A percentile compares a stretch with the other conserved stretches of the same genome.
phyloP scores from a whole-genome alignment of 106 monocot species.

The Allium cepa region DNA sequence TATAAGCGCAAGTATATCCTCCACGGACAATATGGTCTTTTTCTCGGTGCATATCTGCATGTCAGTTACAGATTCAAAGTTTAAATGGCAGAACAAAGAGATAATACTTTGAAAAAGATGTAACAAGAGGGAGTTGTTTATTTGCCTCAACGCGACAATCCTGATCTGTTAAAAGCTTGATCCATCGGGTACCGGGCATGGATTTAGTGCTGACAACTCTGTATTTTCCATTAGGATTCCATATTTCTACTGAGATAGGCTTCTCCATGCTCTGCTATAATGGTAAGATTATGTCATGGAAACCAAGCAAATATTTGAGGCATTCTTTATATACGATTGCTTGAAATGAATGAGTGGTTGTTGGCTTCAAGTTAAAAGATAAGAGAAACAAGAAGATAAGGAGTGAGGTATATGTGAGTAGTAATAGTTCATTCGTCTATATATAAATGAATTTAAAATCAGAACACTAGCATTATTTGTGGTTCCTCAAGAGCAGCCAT shows the following conservation, averaged over 20 bases:
- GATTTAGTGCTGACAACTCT: slow-evolving; percentile 96
- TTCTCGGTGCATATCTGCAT: slow-evolving; percentile 88
- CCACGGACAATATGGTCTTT: slow-evolving; percentile 91
- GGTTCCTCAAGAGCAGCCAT: background rate
- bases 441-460: background rate
- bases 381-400: slow-evolving; percentile 1
- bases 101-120: background rate
- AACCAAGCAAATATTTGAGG: background rate
- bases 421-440: background rate
- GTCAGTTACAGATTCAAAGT: background rate
- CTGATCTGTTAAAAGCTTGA: slow-evolving; percentile 82
- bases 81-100: background rate
- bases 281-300: background rate
- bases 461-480: slow-evolving; percentile 2
- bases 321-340: background rate
- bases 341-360: background rate
- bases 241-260: slow-evolving; percentile 85
- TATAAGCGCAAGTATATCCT: slow-evolving; percentile 92
- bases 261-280: slow-evolving; percentile 45
- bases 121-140: no score
- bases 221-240: slow-evolving; percentile 95
- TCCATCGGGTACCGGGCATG: slow-evolving; percentile 99
- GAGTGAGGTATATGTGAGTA: background rate
- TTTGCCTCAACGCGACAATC: slow-evolving; percentile 90
- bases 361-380: slow-evolving; percentile 10